Evolutionary conservation across 306 rosid genomes (phyloP).

Genomic region (Crotalaria pallida): DNA sequence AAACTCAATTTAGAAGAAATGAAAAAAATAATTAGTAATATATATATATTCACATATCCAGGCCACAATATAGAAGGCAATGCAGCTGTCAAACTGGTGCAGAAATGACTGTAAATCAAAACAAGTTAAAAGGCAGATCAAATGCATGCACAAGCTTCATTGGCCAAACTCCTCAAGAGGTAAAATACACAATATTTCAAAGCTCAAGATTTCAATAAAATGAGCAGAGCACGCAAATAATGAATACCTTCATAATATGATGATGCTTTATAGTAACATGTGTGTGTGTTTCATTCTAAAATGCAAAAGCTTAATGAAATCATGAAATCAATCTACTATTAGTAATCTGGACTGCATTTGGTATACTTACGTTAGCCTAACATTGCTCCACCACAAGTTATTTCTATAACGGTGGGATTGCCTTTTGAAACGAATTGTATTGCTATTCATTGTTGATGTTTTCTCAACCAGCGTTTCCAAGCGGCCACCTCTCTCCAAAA

Average conservation of each 20-base stretch:
- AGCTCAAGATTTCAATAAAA: neutral
- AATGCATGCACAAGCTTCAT: neutral
- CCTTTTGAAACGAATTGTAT: constrained; percentile 70
- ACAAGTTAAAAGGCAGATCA: neutral
- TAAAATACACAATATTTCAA: neutral
- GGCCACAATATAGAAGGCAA: neutral
- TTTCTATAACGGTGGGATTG: constrained; percentile 78
- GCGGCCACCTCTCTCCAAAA: constrained; percentile 84
- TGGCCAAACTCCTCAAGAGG: neutral
- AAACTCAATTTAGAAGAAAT: neutral
- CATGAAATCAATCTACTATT: neutral
- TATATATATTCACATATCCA: neutral
- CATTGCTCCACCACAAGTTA: constrained; percentile 88
- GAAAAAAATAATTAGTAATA: neutral
- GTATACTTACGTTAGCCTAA: constrained; percentile 68
- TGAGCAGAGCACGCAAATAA: neutral
- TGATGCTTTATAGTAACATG: too few relatives aligned
- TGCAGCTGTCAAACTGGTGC: neutral
- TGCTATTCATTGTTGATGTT: constrained; percentile 75
- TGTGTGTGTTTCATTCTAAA: neutral
- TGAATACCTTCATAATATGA: neutral
- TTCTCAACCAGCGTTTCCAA: constrained; percentile 86
- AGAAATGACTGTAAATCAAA: neutral
- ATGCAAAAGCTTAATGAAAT: neutral
- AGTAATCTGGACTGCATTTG: neutral